Base-by-base conservation (phyloP, 345 rosid genomes). In the Pseudoturritis turrita region DNA sequence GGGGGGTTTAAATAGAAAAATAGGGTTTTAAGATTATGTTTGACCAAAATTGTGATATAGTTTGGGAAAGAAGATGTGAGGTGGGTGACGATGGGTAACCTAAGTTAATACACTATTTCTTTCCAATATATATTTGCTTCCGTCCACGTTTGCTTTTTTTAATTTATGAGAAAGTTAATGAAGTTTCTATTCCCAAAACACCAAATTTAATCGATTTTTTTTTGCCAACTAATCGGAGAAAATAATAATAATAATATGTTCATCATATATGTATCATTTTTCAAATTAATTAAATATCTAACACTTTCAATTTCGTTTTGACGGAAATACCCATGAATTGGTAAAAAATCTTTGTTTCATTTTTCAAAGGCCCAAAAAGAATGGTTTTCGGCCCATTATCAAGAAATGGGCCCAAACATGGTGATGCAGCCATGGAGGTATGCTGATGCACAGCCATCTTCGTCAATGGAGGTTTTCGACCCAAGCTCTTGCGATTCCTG, bases 51-150 rank as follows among this genome's bases (percentile, higher is more conserved):
- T 57, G 67, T 57, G 60, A 63, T 62, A 33, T 71, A 28, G 44
- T 22, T 53, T 64, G 57, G 33, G 80, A 49, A 74, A 67, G 10
- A 31, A 67, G 84, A 77, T 73, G 72, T 21, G 70, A 74, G 70
- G 89, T 86, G 75, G 96, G 84, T 89, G 85, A 85, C 52, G 80
- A 72, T 74, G 41, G 97, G 70, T 87, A 60, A 85, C 96, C 97
- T 86, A 89, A 80, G 78, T 61, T 46, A 73, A 68, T 56, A 62
- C 37, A 25, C 21, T 23, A 62, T 19, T 17, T 40, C 37, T 37
- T 41, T 71, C 22, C 35, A 19, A 3, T 29, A 10, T 23, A 13
- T 31, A 46, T 43, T 52, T 41, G 44, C 3, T 71, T 59, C 41
- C 53, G 35, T 72, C 68, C 55, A 66, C 73, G 73, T 49, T 57